A percentile compares a stretch with the other conserved stretches of the same genome.
These are phyloP conservation scores for Syzygium aromaticum DNA, from an alignment of 345 rosid genomes.

Conservation along the genomic window DNA sequence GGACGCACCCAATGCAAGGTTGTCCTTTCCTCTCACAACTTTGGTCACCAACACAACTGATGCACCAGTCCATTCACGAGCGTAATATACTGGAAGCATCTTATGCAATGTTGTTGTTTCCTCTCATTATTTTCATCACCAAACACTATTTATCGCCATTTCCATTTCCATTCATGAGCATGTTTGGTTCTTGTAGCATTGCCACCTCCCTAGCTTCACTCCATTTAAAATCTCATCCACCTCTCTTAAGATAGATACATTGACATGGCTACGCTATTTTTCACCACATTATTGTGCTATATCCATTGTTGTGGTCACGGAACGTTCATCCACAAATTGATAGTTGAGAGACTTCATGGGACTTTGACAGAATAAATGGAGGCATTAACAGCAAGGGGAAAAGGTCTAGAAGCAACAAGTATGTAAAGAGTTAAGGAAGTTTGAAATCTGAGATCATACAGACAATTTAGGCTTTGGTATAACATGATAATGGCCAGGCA, in stretches of 20 bases:
- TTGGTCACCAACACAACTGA: neutral
- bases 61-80: neutral
- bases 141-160: neutral
- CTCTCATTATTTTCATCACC: neutral
- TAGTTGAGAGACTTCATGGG: neutral
- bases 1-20: neutral
- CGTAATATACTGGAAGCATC: neutral
- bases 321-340: neutral
- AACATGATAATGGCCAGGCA: neutral
- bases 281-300: neutral
- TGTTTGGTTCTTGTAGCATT: neutral
- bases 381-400: neutral
- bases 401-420: neutral
- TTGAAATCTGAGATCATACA: neutral
- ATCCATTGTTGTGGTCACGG: neutral
- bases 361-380: neutral
- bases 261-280: neutral
- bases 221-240: neutral
- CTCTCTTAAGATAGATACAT: neutral
- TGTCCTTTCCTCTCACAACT: neutral
- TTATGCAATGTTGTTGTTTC: neutral
- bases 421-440: neutral
- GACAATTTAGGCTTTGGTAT: neutral
- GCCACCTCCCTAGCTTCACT: neutral
- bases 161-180: neutral